Evolutionary conservation across 2,329 filamentous ascomycete species (phyloP), one percentile per base, ranked within the genome.

Genomic region (Cryoendolithus antarcticus): DNA sequence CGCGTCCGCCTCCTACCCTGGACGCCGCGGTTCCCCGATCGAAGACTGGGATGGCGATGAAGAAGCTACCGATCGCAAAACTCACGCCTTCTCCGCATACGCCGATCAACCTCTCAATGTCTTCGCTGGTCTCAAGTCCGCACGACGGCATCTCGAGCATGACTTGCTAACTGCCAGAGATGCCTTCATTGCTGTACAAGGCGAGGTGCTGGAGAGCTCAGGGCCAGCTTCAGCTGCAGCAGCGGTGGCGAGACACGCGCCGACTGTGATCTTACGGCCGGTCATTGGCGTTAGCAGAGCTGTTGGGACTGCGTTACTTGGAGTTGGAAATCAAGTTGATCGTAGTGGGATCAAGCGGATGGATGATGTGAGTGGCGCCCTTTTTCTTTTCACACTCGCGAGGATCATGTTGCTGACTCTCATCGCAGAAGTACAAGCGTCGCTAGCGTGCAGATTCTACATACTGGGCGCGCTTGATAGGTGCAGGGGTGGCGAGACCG

Each of bases 51-150:
- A 44, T 2, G 38, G 37, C 4, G 52, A 54, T 15, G 75, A 75
- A 2, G 72, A 74, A 6, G 61, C 70, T 1, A 79, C 83, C 30
- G 71, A 78, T 10, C 80, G 84, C 40, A 77, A 83, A 46, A 74
- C 71, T 44, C 86, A 84, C 49, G 81, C 83, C 46, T 84, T 95
- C 46, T 93, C 84, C 7, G 74, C 89, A 2, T 98, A 98, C 55
- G 91, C 93, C 0, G 84, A 96, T 51, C 91, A 96, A 56, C 93
- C 93, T 1, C 75, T 91, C 2, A 85, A 85, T 1, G 82, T 98
- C 2, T 71, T 89, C 3, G 84, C 93, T 51, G 91, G 91, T 3
- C 67, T 98, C 10, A 74, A 82, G 2, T 83, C 83, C 9, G 91
- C 86, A 3, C 89, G 88, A 52, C 69, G 78, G 21, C 84, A 86